Percentiles rank a stretch among this genome's conserved stretches.
Evolutionary conservation across 108 stramenopile species (phyloP).

Genomic region (Pseudonitzschia multiseries): DNA sequence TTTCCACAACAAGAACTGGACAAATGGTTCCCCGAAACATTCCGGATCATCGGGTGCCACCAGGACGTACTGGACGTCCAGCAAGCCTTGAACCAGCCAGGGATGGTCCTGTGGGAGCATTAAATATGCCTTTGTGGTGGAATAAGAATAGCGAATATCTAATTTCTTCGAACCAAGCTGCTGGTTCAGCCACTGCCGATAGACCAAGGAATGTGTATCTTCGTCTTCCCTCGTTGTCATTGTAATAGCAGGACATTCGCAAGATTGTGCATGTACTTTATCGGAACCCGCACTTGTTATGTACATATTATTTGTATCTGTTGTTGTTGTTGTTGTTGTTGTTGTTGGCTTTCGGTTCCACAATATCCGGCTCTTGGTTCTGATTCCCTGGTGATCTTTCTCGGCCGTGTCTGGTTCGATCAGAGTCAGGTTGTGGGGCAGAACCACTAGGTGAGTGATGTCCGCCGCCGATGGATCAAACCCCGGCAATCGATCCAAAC

Average conservation of each 20-base stretch:
- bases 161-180: slow-evolving; percentile 9
- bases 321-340: neutral
- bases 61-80: slow-evolving; percentile 51
- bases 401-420: neutral
- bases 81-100: slow-evolving; percentile 9
- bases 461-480: slow-evolving; percentile 42
- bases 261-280: slow-evolving; percentile 6
- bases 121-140: slow-evolving; percentile 58
- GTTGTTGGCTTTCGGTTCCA: slow-evolving; percentile 3
- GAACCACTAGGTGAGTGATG: slow-evolving; percentile 51
- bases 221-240: neutral
- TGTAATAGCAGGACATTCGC: slow-evolving; percentile 12
- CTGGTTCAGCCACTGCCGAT: neutral
- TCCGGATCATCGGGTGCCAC: slow-evolving; percentile 48
- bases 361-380: neutral
- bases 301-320: neutral
- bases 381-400: neutral
- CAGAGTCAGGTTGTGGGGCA: slow-evolving; percentile 8
- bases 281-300: neutral
- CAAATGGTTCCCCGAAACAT: slow-evolving; percentile 80
- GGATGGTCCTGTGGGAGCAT: slow-evolving; percentile 47
- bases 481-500: neutral
- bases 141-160: slow-evolving; percentile 51
- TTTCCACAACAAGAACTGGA: slow-evolving; percentile 42
- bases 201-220: neutral